These are phyloP conservation scores for Berkeleyomyces basicola DNA, from an alignment of 2,329 filamentous ascomycete genomes.

Conservation along the genomic window DNA sequence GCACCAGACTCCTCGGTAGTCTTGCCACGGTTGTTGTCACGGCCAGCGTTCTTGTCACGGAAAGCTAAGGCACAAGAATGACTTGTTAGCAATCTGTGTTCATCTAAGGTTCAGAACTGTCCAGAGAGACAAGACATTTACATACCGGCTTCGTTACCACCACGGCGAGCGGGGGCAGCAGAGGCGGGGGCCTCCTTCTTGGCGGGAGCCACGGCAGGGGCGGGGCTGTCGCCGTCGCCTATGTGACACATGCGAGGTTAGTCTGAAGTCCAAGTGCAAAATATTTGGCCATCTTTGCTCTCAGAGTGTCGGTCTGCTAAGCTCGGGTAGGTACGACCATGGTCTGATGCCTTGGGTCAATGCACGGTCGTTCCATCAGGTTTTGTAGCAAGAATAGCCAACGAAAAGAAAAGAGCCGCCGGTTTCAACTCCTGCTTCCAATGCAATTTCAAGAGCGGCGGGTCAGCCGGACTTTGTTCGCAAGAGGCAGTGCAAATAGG, in stretches of 20 bases:
- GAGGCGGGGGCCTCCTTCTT: slow-evolving; percentile 63
- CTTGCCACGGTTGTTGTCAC: slow-evolving; percentile 67
- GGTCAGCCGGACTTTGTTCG: too few relatives aligned
- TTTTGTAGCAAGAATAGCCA: background rate
- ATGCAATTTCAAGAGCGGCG: too few relatives aligned
- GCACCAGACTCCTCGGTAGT: slow-evolving; percentile 51
- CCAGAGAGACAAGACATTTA: slow-evolving; percentile 17
- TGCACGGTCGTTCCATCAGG: background rate
- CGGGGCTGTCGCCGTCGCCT: slow-evolving; percentile 12
- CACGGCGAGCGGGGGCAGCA: slow-evolving; percentile 51
- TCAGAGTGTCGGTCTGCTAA: background rate
- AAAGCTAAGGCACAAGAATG: slow-evolving; percentile 42
- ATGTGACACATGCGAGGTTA: slow-evolving; percentile 4
- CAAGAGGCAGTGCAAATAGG: too few relatives aligned
- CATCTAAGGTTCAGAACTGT: background rate
- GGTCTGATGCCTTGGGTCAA: background rate
- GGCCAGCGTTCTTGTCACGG: slow-evolving; percentile 73
- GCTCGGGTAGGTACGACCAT: background rate
- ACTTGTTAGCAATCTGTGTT: background rate
- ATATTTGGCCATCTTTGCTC: background rate
- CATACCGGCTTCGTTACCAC: slow-evolving; percentile 71
- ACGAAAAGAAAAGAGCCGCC: background rate
- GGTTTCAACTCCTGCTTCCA: too few relatives aligned
- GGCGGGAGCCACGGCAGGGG: slow-evolving; percentile 55
- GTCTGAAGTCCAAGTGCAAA: background rate